A percentile compares a stretch with the other conserved stretches of the same genome.
Evolutionary conservation across 495 filamentous ascomycete species (phyloP).

Genomic region (Podospora sp.): DNA sequence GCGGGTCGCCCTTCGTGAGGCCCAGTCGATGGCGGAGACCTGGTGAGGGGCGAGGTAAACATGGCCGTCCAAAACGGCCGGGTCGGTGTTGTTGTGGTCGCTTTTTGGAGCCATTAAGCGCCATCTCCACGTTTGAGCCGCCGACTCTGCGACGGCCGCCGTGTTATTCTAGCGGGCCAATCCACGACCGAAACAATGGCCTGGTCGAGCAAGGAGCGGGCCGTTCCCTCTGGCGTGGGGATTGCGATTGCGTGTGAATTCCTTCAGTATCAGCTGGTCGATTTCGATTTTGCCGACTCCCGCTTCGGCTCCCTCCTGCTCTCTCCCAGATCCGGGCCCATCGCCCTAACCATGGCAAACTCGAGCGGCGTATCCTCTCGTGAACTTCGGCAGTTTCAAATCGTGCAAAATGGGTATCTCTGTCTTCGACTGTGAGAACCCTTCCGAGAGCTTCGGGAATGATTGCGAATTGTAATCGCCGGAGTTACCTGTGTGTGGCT

Average conservation of each 20-base stretch:
- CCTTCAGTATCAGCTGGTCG: not conserved
- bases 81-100: conserved; percentile 20
- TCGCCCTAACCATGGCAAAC: not conserved
- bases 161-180: conserved; percentile 18
- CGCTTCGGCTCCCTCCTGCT: not conserved
- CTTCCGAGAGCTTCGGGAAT: not conserved
- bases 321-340: not conserved
- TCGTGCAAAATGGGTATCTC: not conserved
- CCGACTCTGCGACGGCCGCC: conserved; percentile 8
- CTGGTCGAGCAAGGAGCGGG: conserved; percentile 31
- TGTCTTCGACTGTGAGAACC: not conserved
- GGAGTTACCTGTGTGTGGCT: not conserved
- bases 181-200: conserved; percentile 19
- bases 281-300: not conserved
- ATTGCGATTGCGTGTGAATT: not conserved
- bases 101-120: conserved; percentile 19
- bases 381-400: not conserved
- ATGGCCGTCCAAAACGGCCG: conserved; percentile 27
- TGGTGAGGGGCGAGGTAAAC: conserved; percentile 24
- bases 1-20: conserved; percentile 15
- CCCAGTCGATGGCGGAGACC: conserved; percentile 17
- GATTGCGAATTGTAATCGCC: conserved; percentile 8
- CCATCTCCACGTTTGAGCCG: conserved; percentile 13
- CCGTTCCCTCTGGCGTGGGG: conserved; percentile 27
- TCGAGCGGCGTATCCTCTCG: not conserved